Evolutionary conservation across 2,329 filamentous ascomycete species (phyloP), one percentile per base, ranked within the genome.

Genomic region (Arthrobotrys pseudoclavata): DNA sequence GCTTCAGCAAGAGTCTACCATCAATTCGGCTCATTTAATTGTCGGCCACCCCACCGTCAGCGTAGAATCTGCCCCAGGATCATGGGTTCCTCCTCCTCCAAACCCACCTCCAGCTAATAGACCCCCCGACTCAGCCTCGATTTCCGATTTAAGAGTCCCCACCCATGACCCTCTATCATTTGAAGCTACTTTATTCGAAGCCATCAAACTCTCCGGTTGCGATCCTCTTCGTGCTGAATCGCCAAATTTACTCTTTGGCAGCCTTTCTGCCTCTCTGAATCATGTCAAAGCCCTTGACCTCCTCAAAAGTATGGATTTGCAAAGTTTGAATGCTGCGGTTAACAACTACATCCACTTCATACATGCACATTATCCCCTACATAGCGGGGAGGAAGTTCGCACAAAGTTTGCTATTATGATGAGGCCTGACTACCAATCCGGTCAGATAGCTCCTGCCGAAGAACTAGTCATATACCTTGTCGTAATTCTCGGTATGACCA

Each of bases 401-500:
- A 68, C 61, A n/a, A 77, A 77, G 20, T 70, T 71, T 47, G 70
- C 67, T 42, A 29, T 77, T 15, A 77, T 77, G 74, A 71, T 63
- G 53, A 62, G 47, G 10, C 40, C 52, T 12, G 53, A 34, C 15
- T 77, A 77, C 18, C 40, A 34, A n/a, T 9, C 67, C 31, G 74
- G 74, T 34, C 60, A 45, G 47, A 77, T 71, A 22, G 37, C 31
- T 48, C 31, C 61, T 18, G 74, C 74, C 6, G 74, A 77, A 40
- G 74, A 77, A 37, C 45, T 77, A 12, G 67, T 77, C 1, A 69
- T 77, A 2, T 77, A 77, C 22, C 61, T 77, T 0, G 74, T 77
- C 4, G 52, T 77, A n/a, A 47, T 77, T 18, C 52, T 77, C 15
- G 74, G 74, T 7, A 77, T 77, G 74, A 70, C 67, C 10, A 69